These are phyloP conservation scores for Cladosporium cucumerinum DNA, from an alignment of 2,329 filamentous ascomycete species.

Conservation along the genomic window DNA sequence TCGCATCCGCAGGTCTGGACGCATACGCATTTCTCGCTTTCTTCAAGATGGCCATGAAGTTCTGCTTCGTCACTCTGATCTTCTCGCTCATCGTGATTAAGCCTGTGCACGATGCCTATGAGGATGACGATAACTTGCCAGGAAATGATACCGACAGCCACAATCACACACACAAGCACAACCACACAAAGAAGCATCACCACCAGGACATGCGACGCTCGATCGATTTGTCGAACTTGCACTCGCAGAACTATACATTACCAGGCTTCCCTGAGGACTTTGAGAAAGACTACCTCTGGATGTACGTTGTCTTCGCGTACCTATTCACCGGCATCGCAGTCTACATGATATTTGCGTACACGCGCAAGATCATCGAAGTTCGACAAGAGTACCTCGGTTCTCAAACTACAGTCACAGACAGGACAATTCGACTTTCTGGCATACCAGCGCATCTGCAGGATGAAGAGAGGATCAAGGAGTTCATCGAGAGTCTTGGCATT, in stretches of 20 bases:
- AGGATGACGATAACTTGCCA: slow-evolving; percentile 38
- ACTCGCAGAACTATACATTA: slow-evolving; percentile 13
- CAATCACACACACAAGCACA: slow-evolving; percentile 24
- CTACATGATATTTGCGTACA: slow-evolving; percentile 79
- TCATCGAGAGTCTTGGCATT: slow-evolving; percentile 83
- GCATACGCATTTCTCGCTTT: slow-evolving; percentile 94
- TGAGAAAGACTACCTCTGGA: slow-evolving; percentile 70
- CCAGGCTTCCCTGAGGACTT: slow-evolving; percentile 24
- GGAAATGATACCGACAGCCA: slow-evolving; percentile 26
- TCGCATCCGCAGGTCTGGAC: slow-evolving; percentile 87
- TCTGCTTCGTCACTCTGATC: slow-evolving; percentile 75
- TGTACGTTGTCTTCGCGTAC: slow-evolving; percentile 92
- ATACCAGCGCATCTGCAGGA: slow-evolving; percentile 76
- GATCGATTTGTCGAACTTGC: slow-evolving; percentile 19
- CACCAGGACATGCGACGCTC: slow-evolving; percentile 16
- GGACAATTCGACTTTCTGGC: slow-evolving; percentile 86
- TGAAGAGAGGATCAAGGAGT: slow-evolving; percentile 77
- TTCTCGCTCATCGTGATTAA: slow-evolving; percentile 77
- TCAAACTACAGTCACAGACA: slow-evolving; percentile 92
- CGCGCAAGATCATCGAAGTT: slow-evolving; percentile 76
- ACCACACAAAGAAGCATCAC: slow-evolving; percentile 19
- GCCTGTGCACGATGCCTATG: slow-evolving; percentile 75
- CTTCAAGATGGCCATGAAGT: slow-evolving; percentile 90
- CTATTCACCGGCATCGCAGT: slow-evolving; percentile 80
- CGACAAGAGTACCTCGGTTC: slow-evolving; percentile 89